Percentiles rank a stretch among this genome's conserved stretches.
phyloP scores from a whole-genome alignment of 768 basidiomycete genomes.

The Neoboletus magnificus region DNA sequence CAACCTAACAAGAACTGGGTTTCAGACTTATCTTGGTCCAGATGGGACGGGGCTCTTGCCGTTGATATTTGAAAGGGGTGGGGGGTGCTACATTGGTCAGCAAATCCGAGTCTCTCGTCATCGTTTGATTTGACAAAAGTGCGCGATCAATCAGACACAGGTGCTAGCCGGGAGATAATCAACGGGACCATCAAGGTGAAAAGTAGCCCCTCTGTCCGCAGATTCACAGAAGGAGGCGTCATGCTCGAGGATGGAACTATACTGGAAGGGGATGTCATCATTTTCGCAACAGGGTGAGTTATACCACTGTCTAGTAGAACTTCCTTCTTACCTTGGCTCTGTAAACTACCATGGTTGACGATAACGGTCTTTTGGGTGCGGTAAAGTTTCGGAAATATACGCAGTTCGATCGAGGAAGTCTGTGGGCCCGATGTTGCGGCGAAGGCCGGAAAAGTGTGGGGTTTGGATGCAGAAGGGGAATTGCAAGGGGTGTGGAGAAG shows the following conservation, averaged over 20 bases:
- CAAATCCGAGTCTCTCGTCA: not conserved
- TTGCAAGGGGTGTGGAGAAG: slow-evolving; percentile 40
- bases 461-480: slow-evolving; percentile 64
- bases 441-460: slow-evolving; percentile 57
- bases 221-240: slow-evolving; percentile 29
- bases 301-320: not conserved
- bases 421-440: slow-evolving; percentile 45
- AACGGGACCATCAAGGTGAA: slow-evolving; percentile 52
- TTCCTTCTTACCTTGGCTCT: not conserved
- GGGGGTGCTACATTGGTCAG: slow-evolving; percentile 41
- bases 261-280: slow-evolving; percentile 28
- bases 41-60: slow-evolving; percentile 36
- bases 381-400: slow-evolving; percentile 45
- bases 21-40: slow-evolving; percentile 37
- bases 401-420: slow-evolving; percentile 38
- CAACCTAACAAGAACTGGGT: slow-evolving; percentile 35
- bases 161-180: slow-evolving; percentile 43
- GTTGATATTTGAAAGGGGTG: slow-evolving; percentile 31
- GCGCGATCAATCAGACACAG: slow-evolving; percentile 27
- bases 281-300: slow-evolving; percentile 35
- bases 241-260: slow-evolving; percentile 27
- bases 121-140: not conserved
- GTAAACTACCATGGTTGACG: not conserved
- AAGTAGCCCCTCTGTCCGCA: slow-evolving; percentile 30
- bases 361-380: not conserved